These are phyloP conservation scores for Myriosclerotinia duriaeana DNA, from an alignment of 2,329 filamentous ascomycete species.

Conservation along the genomic window DNA sequence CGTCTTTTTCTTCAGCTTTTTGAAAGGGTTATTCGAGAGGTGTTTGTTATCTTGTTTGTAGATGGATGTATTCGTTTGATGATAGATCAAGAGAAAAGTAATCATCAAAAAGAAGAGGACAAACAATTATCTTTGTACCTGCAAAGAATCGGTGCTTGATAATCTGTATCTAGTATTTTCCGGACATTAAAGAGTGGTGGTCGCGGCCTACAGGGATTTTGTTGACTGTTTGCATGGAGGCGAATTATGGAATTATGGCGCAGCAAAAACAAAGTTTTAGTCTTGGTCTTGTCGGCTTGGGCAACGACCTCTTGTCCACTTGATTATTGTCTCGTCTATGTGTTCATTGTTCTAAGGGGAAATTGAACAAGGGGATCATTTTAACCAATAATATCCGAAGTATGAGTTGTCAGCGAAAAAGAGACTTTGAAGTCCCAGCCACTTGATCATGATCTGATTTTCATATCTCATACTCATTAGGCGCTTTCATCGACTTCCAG, in stretches of 20 bases:
- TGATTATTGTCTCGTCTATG: no score
- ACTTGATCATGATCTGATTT: background rate
- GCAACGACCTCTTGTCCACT: no score
- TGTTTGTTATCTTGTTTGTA: background rate
- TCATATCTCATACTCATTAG: constrained; percentile 5
- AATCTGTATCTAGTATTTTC: constrained; percentile 10
- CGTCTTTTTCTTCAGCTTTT: background rate
- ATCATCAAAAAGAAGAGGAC: background rate
- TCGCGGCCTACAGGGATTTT: background rate
- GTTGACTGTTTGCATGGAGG: constrained; percentile 16
- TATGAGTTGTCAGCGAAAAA: no score
- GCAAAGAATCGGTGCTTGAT: constrained; percentile 11
- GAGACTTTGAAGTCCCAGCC: background rate
- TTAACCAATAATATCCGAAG: constrained; percentile 6
- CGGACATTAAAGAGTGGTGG: constrained; percentile 21
- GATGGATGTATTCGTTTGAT: background rate
- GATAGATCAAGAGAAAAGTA: background rate
- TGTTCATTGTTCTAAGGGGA: no score
- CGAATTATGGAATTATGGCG: constrained; percentile 5
- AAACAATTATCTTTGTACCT: constrained; percentile 21
- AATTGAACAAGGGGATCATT: background rate
- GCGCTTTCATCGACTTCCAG: background rate
- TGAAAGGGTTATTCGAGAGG: background rate
- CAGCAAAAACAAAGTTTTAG: constrained; percentile 18
- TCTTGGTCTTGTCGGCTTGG: background rate